Evolutionary conservation across 352 stramenopile genomes (phyloP).

Genomic region (Phytophthora meadii): DNA sequence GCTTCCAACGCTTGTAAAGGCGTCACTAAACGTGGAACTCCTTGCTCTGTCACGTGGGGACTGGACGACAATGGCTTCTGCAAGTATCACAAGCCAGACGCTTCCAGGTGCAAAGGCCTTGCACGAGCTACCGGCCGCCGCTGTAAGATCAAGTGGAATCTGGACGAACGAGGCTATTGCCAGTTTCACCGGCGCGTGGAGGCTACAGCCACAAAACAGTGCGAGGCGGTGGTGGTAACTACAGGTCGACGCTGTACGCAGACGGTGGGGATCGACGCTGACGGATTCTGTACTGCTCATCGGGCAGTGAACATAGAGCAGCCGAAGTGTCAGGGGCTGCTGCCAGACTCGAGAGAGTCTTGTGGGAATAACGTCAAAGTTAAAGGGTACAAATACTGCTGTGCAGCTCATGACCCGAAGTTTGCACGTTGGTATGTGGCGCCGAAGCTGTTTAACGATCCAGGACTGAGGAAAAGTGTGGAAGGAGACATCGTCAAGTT

Average conservation of each 20-base stretch:
- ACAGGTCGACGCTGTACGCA: slow-evolving; percentile 24
- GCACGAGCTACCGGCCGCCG: slow-evolving; percentile 34
- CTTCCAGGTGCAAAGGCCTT: slow-evolving; percentile 33
- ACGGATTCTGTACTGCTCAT: slow-evolving; percentile 40
- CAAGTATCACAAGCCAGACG: slow-evolving; percentile 38
- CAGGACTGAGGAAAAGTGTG: slow-evolving; percentile 28
- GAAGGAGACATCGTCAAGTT: slow-evolving; percentile 33
- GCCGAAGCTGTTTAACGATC: slow-evolving; percentile 42
- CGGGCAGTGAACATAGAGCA: slow-evolving; percentile 3
- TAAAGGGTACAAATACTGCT: slow-evolving; percentile 42
- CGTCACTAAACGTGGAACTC: slow-evolving; percentile 29
- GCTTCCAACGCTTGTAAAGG: slow-evolving; percentile 19
- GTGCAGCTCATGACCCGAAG: slow-evolving; percentile 41
- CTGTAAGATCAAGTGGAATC: slow-evolving; percentile 39
- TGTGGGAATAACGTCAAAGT: slow-evolving; percentile 38
- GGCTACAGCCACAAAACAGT: slow-evolving; percentile 11
- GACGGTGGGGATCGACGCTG: slow-evolving; percentile 34
- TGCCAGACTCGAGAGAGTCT: slow-evolving; percentile 6
- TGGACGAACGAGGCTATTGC: slow-evolving; percentile 40
- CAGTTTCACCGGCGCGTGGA: slow-evolving; percentile 29
- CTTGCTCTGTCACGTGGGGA: slow-evolving; percentile 33
- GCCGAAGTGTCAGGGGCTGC: slow-evolving; percentile 26
- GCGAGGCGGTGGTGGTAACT: neutral
- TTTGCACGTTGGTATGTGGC: slow-evolving; percentile 28
- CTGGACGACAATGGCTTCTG: slow-evolving; percentile 35